Conservation (phyloP, 306 rosid genomes). For the Cicer pinnatifidum region DNA sequence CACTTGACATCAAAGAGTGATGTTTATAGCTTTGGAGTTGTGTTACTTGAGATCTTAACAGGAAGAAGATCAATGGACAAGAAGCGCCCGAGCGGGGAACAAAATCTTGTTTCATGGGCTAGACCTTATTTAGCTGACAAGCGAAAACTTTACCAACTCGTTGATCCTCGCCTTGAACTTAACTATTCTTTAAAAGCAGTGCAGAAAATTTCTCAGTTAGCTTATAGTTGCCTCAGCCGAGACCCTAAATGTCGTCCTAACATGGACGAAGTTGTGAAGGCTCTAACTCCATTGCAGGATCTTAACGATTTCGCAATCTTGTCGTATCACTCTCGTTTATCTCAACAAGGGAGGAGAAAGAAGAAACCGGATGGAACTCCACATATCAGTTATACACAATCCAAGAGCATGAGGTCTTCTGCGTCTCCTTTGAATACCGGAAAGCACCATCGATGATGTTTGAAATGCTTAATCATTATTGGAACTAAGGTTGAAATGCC, state of each 20-base stretch:
- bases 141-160: slow-evolving; percentile 73
- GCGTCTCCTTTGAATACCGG: slow-evolving; percentile 77
- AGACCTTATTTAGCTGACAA: slow-evolving; percentile 86
- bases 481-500: slow-evolving; percentile 51
- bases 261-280: slow-evolving; percentile 91
- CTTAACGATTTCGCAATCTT: slow-evolving; percentile 84
- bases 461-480: slow-evolving; percentile 49
- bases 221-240: slow-evolving; percentile 79
- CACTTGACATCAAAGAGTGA: slow-evolving; percentile 93
- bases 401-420: slow-evolving; percentile 63
- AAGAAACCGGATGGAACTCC: slow-evolving; percentile 78
- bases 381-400: slow-evolving; percentile 66
- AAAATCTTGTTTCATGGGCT: slow-evolving; percentile 95
- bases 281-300: slow-evolving; percentile 78
- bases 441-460: slow-evolving; percentile 63
- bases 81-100: slow-evolving; percentile 91
- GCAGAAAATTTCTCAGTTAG: slow-evolving; percentile 88
- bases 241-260: slow-evolving; percentile 86
- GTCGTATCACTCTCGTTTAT: slow-evolving; percentile 71
- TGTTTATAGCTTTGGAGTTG: slow-evolving; percentile 97
- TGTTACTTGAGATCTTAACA: slow-evolving; percentile 85
- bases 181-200: slow-evolving; percentile 83
- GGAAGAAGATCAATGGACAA: slow-evolving; percentile 98
- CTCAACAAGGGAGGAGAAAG: slow-evolving; percentile 84
- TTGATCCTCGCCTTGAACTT: slow-evolving; percentile 87